Base-by-base conservation (phyloP, 2,329 filamentous ascomycete genomes). In the Paradendryphiella salina region DNA sequence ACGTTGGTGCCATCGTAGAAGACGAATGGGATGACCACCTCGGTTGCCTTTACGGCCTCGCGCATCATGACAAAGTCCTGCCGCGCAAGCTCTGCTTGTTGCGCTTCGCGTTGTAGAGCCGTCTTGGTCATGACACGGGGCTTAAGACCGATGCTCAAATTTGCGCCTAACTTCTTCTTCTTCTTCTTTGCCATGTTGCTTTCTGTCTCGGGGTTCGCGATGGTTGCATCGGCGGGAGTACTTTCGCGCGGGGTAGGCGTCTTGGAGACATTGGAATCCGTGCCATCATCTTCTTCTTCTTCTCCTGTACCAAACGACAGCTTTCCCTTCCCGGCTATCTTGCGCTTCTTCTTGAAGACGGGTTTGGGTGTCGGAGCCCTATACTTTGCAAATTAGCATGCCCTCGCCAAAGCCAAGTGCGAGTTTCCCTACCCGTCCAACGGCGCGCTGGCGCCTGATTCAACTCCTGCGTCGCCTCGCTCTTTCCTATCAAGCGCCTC, bases 1-100 rank as follows among this genome's bases (percentile, higher is more conserved):
- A 89, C 88, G 70, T 95, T 93, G 17, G 90, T 90, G 13, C 94
- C 94, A 62, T 97, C 93, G 75, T 96, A 97, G 70, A 97, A 97
- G 3, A 97, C 90, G 72, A 97, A 99, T 0, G 94, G 94, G 26
- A 99, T 87, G 13, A 88, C 81, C 46, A 99, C 89, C 67, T 96
- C 92, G 7, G 91, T 92, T 15, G 85, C 84, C 75, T 95, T 96
- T 59, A 97, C 88, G 0, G 86, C 84, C 55, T 95, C 90, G 70
- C 96, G 94, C 51, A 93, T 82, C 8, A 79, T 79, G 37, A 96
- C 72, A 64, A 96, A 99, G 67, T 97, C 87, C 55, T 87, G 88
- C 8, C 89, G 82, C 41, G 93, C 76, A 11, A 82, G 75, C 63
- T 94, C 90, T 57, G 89, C 82, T 59, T 90, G 85, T 48, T 88